Base-by-base conservation (phyloP, 179 eudicot genomes). In the Beta lomatogona region DNA sequence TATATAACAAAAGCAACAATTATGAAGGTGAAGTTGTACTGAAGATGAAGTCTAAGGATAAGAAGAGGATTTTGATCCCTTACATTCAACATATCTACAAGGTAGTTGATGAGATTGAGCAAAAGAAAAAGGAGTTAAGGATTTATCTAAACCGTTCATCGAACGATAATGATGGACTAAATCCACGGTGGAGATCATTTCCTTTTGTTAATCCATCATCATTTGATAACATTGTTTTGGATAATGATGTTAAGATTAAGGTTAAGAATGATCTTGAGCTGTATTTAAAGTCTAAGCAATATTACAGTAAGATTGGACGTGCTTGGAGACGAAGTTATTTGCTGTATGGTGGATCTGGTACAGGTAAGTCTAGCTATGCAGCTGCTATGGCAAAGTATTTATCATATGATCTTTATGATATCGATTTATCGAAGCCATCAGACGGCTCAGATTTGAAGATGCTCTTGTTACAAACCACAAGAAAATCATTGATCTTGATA, bases 291-390 rank as follows among this genome's bases (percentile, higher is more conserved):
- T 89, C 97, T 14, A 88, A 82, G 74, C 92, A 91, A 76, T 91
- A 92, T 55, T 94, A 94, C 71, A 81, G 82, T 70, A 90, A 93
- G 25, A 68, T 90, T 7, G 97, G 98, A 19, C 92, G 93, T 11
- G 90, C 90, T 69, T 94, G 98, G 98, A 89, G 84, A 72, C 77
- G 97, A 63, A 94, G 95, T 77, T 92, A 91, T 73, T 79, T 94
- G 63, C 77, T 94, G 0, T 91, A 91, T 78, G 98, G 98, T 0
- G 86, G 92, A 1, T 83, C 95, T 1, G 95, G 95, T 19, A 94
- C 97, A 3, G 97, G 97, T 21, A 94, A 94, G 82, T 91, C 97
- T n/a, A 94, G 90, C 53, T 94, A 92, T 81, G 88, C 89, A 36
- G 93, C 97, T 21, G 93, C 91, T 1, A 91, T 91, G 92, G 88